These are phyloP conservation scores for Brassica carinata DNA, from an alignment of 345 rosid species.

Conservation along the genomic window DNA sequence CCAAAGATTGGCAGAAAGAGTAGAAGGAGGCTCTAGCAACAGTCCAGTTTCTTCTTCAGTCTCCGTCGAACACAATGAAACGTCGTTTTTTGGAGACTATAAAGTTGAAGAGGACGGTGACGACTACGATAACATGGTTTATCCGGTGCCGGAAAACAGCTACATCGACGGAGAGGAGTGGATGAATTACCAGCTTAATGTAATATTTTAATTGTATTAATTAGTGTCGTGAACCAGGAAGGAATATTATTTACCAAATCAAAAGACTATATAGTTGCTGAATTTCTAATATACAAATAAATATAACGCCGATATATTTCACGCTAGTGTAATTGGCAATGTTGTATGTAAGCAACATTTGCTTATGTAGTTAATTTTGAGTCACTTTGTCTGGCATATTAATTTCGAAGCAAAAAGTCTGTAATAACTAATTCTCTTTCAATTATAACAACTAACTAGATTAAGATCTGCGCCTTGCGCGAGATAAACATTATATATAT, in stretches of 20 bases:
- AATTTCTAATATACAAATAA: slow-evolving; percentile 17
- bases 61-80: slow-evolving; percentile 43
- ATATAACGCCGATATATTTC: slow-evolving; percentile 10
- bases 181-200: slow-evolving; percentile 41
- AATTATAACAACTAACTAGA: too few relatives aligned
- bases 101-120: slow-evolving; percentile 48
- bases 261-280: neutral
- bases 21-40: slow-evolving; percentile 49
- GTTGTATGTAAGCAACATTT: slow-evolving; percentile 9
- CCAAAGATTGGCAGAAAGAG: slow-evolving; percentile 50
- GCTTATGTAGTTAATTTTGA: slow-evolving; percentile 6
- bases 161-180: slow-evolving; percentile 59
- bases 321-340: slow-evolving; percentile 19
- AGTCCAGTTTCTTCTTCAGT: slow-evolving; percentile 59
- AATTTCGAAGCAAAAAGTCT: neutral
- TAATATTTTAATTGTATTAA: neutral
- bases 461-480: too few relatives aligned
- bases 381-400: neutral
- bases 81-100: slow-evolving; percentile 53
- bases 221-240: slow-evolving; percentile 9
- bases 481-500: too few relatives aligned
- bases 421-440: too few relatives aligned
- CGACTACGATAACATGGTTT: slow-evolving; percentile 41
- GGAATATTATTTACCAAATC: slow-evolving; percentile 4
- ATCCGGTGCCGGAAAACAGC: slow-evolving; percentile 46